phyloP scores from a whole-genome alignment of 768 basidiomycete genomes.

The Tylopilus rubrobrunneus region DNA sequence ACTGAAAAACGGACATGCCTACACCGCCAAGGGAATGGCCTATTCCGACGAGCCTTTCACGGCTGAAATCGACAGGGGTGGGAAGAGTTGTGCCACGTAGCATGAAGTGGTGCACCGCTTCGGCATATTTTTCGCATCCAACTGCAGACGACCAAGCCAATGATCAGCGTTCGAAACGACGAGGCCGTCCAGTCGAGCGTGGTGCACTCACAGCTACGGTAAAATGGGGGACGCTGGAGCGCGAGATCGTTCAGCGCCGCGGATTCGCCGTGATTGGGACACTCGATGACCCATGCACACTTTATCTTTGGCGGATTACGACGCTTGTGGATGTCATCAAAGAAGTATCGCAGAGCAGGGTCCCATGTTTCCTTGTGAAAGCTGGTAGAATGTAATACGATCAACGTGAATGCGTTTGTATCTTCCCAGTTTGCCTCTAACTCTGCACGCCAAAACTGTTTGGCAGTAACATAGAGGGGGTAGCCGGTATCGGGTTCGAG shows the following conservation, averaged over 20 bases:
- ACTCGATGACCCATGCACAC: constrained; percentile 63
- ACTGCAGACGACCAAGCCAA: constrained; percentile 34
- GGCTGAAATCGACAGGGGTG: constrained; percentile 45
- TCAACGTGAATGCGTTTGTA: constrained; percentile 48
- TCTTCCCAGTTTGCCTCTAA: constrained; percentile 35
- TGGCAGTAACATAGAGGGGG: constrained; percentile 51
- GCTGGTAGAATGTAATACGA: constrained; percentile 66
- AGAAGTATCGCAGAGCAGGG: constrained; percentile 50
- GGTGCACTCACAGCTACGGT: constrained; percentile 41
- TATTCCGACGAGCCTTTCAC: constrained; percentile 54
- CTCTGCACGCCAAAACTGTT: constrained; percentile 49
- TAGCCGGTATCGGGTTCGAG: constrained; percentile 41
- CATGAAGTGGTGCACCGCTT: constrained; percentile 56
- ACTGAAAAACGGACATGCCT: constrained; percentile 43
- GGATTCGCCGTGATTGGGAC: constrained; percentile 70
- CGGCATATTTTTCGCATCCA: constrained; percentile 61
- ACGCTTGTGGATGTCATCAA: constrained; percentile 27
- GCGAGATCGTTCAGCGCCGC: constrained; percentile 47
- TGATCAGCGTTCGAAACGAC: not conserved
- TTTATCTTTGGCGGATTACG: constrained; percentile 16
- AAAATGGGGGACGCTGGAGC: constrained; percentile 41
- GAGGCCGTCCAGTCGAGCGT: not conserved
- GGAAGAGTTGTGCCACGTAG: constrained; percentile 36
- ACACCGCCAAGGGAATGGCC: constrained; percentile 70
- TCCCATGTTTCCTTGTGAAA: constrained; percentile 78